Conservation (phyloP, 2,329 filamentous ascomycete species). For the Pseudogymnoascus sp. region DNA sequence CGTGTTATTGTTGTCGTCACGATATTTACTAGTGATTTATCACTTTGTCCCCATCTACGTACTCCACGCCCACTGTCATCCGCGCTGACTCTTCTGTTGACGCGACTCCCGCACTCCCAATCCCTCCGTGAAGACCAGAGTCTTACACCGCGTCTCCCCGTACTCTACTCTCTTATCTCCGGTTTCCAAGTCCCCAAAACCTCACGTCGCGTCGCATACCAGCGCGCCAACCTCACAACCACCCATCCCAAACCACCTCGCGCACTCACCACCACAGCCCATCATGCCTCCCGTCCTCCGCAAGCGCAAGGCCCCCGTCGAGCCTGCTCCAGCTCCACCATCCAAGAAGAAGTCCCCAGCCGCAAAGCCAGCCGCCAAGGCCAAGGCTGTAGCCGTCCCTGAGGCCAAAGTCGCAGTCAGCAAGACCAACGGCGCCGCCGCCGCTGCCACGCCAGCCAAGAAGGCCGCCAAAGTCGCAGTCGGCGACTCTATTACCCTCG, state of each 20-base stretch:
- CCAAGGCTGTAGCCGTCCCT: constrained; percentile 28
- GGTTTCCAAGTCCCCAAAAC: not conserved
- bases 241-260: not conserved
- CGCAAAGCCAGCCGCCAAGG: constrained; percentile 34
- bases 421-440: constrained; percentile 22
- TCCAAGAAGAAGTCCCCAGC: constrained; percentile 39
- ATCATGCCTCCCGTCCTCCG: constrained; percentile 52
- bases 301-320: constrained; percentile 53
- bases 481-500: constrained; percentile 49
- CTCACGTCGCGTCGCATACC: not conserved
- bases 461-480: constrained; percentile 36
- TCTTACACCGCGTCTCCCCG: not conserved
- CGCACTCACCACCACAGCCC: constrained; percentile 14
- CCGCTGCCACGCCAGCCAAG: constrained; percentile 11
- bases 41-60: not conserved
- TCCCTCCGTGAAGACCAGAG: not conserved
- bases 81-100: not conserved
- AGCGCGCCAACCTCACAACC: not conserved
- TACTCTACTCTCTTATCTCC: not conserved
- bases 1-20: not conserved
- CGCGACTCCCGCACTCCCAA: not conserved
- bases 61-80: not conserved
- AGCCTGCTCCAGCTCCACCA: constrained; percentile 39
- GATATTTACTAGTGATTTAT: not conserved
- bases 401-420: constrained; percentile 14